phyloP scores from a whole-genome alignment of 148 eudicot species.

The Chenopodium berlandieri region DNA sequence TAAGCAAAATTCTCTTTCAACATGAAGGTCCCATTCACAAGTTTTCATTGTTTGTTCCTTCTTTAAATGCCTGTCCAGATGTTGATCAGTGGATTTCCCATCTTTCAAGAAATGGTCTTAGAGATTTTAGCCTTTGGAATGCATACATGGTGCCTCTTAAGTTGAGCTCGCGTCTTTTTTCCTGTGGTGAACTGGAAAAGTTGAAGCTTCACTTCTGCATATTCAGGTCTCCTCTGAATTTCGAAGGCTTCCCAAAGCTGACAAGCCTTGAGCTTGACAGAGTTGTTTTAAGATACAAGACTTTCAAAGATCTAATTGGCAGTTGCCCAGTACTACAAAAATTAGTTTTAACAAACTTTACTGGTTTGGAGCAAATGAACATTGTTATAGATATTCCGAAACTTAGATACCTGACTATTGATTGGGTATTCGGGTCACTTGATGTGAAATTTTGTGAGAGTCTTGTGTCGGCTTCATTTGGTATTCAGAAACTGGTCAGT shows the following conservation, averaged over 20 bases:
- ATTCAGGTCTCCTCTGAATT: slow-evolving; percentile 11
- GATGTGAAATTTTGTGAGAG: slow-evolving; percentile 13
- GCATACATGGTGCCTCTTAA: background rate
- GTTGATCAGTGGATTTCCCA: slow-evolving; percentile 26
- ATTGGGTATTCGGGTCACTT: slow-evolving; percentile 24
- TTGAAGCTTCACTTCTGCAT: slow-evolving; percentile 20
- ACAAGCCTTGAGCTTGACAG: slow-evolving; percentile 21
- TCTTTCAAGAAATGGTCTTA: slow-evolving; percentile 27
- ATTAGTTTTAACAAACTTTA: slow-evolving; percentile 5
- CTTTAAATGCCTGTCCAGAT: background rate
- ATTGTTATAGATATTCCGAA: slow-evolving; percentile 19
- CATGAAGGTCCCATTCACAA: slow-evolving; percentile 21
- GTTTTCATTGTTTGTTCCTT: slow-evolving; percentile 18
- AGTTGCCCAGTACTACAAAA: slow-evolving; percentile 23
- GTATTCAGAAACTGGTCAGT: background rate
- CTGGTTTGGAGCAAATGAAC: slow-evolving; percentile 14
- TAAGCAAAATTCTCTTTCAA: slow-evolving; percentile 31
- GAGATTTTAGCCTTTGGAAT: slow-evolving; percentile 25
- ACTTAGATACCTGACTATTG: slow-evolving; percentile 18
- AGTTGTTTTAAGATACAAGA: background rate
- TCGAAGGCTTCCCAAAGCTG: slow-evolving; percentile 25
- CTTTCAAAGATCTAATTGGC: slow-evolving; percentile 12
- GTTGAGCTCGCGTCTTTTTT: slow-evolving; percentile 23
- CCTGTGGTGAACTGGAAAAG: slow-evolving; percentile 19
- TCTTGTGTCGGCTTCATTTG: slow-evolving; percentile 18